Conservation (phyloP, 768 basidiomycete genomes). For the Termitomyces sp. region DNA sequence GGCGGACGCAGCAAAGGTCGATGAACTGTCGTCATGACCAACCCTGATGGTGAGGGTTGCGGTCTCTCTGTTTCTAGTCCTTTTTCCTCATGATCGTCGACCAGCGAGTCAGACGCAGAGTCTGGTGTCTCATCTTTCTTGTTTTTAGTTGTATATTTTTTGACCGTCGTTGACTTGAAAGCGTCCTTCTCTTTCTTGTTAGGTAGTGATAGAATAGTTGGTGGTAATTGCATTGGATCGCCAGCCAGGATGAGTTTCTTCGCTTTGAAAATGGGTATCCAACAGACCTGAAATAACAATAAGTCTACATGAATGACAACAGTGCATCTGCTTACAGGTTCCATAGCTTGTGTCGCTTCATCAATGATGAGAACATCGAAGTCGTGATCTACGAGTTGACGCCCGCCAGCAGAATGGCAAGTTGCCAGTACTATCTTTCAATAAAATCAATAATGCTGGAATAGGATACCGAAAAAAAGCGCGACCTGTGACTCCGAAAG, state of each 20-base stretch:
- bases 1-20: slow-evolving; percentile 45
- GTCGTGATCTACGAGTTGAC: slow-evolving; percentile 66
- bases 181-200: slow-evolving; percentile 16
- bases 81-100: background rate
- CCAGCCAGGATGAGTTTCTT: slow-evolving; percentile 89
- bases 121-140: background rate
- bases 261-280: slow-evolving; percentile 92
- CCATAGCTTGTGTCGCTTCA: slow-evolving; percentile 95
- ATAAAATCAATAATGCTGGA: background rate
- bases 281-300: slow-evolving; percentile 63
- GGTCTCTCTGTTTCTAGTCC: background rate
- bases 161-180: background rate
- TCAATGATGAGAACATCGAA: slow-evolving; percentile 97
- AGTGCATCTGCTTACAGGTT: slow-evolving; percentile 57
- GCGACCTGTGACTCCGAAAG: slow-evolving; percentile 70
- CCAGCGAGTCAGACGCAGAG: background rate
- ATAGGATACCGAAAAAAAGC: background rate
- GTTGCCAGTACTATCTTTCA: slow-evolving; percentile 82
- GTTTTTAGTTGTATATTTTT: background rate
- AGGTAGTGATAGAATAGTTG: slow-evolving; percentile 76
- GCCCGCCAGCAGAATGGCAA: slow-evolving; percentile 88
- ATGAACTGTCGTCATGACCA: slow-evolving; percentile 7
- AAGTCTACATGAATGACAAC: background rate
- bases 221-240: slow-evolving; percentile 94
- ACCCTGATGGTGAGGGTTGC: background rate